These are phyloP conservation scores for Symmetrospora coprosmae DNA, from an alignment of 768 basidiomycete genomes.

Conservation along the genomic window DNA sequence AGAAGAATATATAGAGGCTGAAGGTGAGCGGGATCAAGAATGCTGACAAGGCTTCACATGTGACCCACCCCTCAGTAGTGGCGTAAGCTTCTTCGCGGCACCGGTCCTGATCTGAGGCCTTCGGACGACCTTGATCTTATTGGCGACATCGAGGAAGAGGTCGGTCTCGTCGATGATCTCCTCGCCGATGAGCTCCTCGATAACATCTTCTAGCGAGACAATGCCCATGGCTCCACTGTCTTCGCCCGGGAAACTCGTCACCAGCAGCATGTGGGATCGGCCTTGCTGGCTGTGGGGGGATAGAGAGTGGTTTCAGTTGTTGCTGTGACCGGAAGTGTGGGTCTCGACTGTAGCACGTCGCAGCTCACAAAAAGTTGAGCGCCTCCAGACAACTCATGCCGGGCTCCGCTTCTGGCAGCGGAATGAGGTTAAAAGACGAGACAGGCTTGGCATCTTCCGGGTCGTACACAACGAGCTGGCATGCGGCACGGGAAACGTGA, in stretches of 20 bases:
- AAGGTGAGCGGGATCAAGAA: neutral
- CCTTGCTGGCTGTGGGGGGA: constrained; percentile 53
- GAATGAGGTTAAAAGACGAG: constrained; percentile 58
- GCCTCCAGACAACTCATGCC: constrained; percentile 89
- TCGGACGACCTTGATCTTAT: constrained; percentile 32
- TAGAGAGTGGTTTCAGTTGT: too few relatives aligned
- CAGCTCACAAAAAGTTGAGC: constrained; percentile 60
- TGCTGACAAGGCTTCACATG: too few relatives aligned
- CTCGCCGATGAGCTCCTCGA: constrained; percentile 37
- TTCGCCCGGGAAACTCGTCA: constrained; percentile 67
- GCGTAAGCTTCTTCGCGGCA: constrained; percentile 26
- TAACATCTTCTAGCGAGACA: constrained; percentile 49
- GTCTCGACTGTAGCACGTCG: too few relatives aligned
- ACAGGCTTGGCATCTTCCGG: constrained; percentile 62
- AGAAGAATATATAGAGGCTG: neutral
- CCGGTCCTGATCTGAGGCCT: constrained; percentile 26
- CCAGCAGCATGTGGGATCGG: constrained; percentile 73
- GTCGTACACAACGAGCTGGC: constrained; percentile 72
- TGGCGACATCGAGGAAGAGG: constrained; percentile 29
- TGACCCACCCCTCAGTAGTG: constrained; percentile 29
- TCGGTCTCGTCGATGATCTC: constrained; percentile 32
- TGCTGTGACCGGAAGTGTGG: too few relatives aligned
- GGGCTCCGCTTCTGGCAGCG: constrained; percentile 76
- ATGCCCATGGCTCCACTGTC: constrained; percentile 79
- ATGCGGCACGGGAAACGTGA: neutral